Conservation (phyloP, 2,329 filamentous ascomycete genomes). For the Penicillium sp. region DNA sequence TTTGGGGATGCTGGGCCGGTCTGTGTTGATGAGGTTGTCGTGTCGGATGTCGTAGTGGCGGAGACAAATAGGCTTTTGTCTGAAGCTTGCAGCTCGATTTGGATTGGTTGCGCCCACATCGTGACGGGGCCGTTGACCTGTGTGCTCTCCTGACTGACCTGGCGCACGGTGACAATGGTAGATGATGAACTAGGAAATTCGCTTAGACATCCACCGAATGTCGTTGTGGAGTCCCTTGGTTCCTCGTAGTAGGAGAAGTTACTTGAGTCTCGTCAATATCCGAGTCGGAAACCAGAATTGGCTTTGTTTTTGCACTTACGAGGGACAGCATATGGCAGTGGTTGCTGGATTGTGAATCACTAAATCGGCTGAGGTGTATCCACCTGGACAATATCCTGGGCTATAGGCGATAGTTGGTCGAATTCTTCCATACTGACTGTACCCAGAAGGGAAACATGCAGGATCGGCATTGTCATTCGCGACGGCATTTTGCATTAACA, state of each 20-base stretch:
- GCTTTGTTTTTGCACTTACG: not conserved
- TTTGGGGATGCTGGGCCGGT: too few relatives aligned
- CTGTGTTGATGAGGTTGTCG: too few relatives aligned
- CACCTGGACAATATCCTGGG: constrained; percentile 28
- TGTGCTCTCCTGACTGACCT: too few relatives aligned
- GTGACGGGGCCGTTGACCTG: too few relatives aligned
- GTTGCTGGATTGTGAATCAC: constrained; percentile 16
- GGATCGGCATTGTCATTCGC: constrained; percentile 1
- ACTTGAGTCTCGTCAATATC: not conserved
- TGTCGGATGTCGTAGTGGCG: too few relatives aligned
- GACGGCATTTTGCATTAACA: constrained; percentile 4
- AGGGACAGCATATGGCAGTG: constrained; percentile 29
- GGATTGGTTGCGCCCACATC: too few relatives aligned
- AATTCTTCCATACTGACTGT: constrained; percentile 14
- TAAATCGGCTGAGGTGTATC: constrained; percentile 26
- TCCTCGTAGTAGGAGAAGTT: not conserved
- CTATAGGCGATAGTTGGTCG: constrained; percentile 19
- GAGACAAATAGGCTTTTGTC: too few relatives aligned
- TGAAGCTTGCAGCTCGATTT: too few relatives aligned
- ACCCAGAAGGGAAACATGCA: constrained; percentile 4
- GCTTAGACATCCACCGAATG: too few relatives aligned
- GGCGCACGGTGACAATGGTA: too few relatives aligned
- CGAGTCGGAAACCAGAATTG: not conserved
- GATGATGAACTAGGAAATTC: too few relatives aligned
- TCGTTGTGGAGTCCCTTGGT: too few relatives aligned